A percentile compares a stretch with the other conserved stretches of the same genome.
Conservation (phyloP, 2,329 filamentous ascomycete species). For the Eutypa lata region DNA sequence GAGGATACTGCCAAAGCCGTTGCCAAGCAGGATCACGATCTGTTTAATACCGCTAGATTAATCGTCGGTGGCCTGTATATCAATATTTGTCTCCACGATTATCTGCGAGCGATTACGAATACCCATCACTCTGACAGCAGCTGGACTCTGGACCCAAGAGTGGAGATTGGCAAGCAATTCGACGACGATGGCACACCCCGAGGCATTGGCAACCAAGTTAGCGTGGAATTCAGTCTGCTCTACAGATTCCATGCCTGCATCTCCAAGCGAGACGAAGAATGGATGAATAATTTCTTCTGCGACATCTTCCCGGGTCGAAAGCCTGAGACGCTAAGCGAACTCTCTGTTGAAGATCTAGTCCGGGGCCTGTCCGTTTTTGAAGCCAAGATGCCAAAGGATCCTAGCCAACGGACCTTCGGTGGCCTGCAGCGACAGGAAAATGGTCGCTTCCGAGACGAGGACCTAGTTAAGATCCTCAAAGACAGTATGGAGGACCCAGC, state of each 20-base stretch:
- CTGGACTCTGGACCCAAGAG: conserved; percentile 63
- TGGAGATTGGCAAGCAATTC: conserved; percentile 49
- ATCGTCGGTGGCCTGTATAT: conserved; percentile 53
- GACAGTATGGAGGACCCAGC: conserved; percentile 59
- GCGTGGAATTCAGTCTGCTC: conserved; percentile 65
- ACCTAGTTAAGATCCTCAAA: conserved; percentile 54
- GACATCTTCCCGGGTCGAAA: conserved; percentile 36
- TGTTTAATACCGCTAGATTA: conserved; percentile 55
- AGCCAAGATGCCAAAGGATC: conserved; percentile 37
- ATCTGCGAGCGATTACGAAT: conserved; percentile 59
- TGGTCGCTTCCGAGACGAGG: conserved; percentile 53
- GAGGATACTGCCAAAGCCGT: conserved; percentile 31
- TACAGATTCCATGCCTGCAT: conserved; percentile 65
- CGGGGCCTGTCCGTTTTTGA: conserved; percentile 32
- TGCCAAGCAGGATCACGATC: conserved; percentile 45
- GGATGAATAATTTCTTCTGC: conserved; percentile 54
- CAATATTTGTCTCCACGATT: conserved; percentile 57
- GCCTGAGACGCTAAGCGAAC: conserved; percentile 19
- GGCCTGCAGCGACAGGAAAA: conserved; percentile 44
- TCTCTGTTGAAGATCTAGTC: conserved; percentile 19
- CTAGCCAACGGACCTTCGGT: conserved; percentile 46
- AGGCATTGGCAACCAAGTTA: conserved; percentile 64
- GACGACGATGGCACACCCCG: conserved; percentile 45
- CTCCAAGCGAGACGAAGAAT: conserved; percentile 57
- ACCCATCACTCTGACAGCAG: conserved; percentile 55